Evolutionary conservation across 768 basidiomycete species (phyloP), one percentile per base, ranked within the genome.

Genomic region (Mrakia frigida): DNA sequence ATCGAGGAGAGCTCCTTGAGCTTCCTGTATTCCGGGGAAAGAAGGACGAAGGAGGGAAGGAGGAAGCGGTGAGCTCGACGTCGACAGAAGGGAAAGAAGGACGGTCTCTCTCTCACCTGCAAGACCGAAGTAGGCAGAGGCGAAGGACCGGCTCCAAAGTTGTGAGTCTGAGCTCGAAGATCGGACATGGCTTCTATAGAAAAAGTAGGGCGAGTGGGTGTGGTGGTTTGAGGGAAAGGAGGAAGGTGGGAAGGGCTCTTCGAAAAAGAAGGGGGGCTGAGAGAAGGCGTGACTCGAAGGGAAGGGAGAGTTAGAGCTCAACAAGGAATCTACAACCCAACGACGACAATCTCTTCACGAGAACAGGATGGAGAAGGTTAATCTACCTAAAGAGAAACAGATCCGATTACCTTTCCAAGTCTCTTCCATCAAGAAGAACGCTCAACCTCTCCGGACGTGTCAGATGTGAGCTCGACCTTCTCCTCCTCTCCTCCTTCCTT

Each of bases 101-200:
- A 18, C 37, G 43, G 7, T 43, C 70, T 6, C 33, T 50, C 50
- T 53, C 77, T 63, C 7, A 77, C 77, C 73, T 74, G 84, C 73
- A 99, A 88, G 41, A 98, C 93, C 5, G 89, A 85, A n/a, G 89
- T 87, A 23, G 97, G 97, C 59, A 99, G 86, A 0, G 92, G 90
- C 28, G 94, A 97, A 23, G 97, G 97, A 0, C 97, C 97, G 71
- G 97, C 91, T 70, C 93, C 92, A 83, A 98, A 93, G 86, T 99
- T 98, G 82, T 91, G 87, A 50, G 89, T 87, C 73, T 93, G 87
- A 73, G 81, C 73, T 76, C 85, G 81, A 25, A 86, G 73, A 74
- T 80, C 77, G 78, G 78, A 60, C 78, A 79, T 80, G 4, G n/a
- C 11, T 41, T 41, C 39, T 5, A 11, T 6, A 41, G 39, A 11